Percentiles rank a stretch among this genome's conserved stretches.
Conservation (phyloP, 805 yeast genomes). For the Myxozyma lipomycoides region DNA sequence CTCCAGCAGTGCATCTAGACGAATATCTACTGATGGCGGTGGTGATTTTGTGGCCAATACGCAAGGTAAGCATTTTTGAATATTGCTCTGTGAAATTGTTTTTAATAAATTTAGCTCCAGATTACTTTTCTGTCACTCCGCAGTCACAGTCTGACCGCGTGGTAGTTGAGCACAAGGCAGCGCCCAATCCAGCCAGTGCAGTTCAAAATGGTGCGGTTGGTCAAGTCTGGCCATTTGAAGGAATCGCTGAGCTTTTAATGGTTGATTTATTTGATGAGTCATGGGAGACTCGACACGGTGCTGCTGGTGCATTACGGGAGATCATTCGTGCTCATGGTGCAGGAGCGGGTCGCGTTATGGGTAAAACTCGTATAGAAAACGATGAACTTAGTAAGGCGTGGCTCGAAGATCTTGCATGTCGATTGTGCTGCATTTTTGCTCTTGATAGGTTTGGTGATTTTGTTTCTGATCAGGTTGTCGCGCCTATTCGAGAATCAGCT, state of each 20-base stretch:
- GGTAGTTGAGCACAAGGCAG: conserved; percentile 70
- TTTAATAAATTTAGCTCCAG: conserved; percentile 6
- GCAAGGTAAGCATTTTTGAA: conserved; percentile 7
- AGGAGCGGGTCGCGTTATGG: conserved; percentile 78
- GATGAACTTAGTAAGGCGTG: conserved; percentile 59
- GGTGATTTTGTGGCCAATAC: conserved; percentile 1
- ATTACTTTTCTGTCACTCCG: conserved; percentile 51
- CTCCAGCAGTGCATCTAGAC: conserved; percentile 32
- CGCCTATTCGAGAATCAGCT: conserved; percentile 95
- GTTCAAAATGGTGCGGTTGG: conserved; percentile 23
- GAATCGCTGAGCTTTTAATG: conserved; percentile 76
- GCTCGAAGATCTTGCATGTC: conserved; percentile 81
- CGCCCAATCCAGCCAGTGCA: conserved; percentile 56
- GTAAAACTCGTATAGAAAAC: conserved; percentile 59
- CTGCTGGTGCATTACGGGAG: conserved; percentile 88
- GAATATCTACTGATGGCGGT: conserved; percentile 6
- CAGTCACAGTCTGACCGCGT: conserved; percentile 71
- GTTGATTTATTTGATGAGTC: conserved; percentile 75
- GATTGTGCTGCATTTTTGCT: conserved; percentile 81
- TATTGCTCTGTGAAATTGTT: neutral
- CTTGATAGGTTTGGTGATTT: conserved; percentile 95
- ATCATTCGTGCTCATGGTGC: conserved; percentile 74
- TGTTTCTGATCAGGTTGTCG: conserved; percentile 95
- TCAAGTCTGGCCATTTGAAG: conserved; percentile 90
- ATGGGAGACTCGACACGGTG: conserved; percentile 97